Conservation (phyloP, 495 filamentous ascomycete species). For the Extremus antarcticus region DNA sequence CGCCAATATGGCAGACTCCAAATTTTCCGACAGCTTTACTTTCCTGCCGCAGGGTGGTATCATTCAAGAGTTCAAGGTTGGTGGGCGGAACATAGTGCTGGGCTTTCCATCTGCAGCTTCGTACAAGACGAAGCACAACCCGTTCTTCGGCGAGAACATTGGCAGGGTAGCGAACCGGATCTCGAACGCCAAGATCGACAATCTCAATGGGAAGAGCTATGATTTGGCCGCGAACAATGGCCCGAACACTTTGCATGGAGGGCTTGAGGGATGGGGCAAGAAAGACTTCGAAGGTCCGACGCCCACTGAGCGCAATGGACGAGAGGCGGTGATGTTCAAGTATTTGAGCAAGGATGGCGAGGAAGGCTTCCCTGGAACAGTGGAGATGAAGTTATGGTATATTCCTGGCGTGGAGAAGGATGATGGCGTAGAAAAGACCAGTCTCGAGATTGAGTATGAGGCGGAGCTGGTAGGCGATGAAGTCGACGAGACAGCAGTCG, state of each 20-base stretch:
- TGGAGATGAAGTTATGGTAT: conserved; percentile 70
- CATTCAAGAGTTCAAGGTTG: conserved; percentile 72
- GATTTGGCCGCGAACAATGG: conserved; percentile 62
- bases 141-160: conserved; percentile 87
- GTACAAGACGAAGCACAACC: conserved; percentile 61
- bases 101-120: conserved; percentile 61
- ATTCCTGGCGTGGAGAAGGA: conserved; percentile 56
- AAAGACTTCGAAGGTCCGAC: conserved; percentile 66
- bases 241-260: conserved; percentile 74
- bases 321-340: conserved; percentile 65
- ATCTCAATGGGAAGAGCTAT: conserved; percentile 63
- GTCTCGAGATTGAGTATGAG: conserved; percentile 81
- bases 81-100: conserved; percentile 73
- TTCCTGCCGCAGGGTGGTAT: conserved; percentile 82
- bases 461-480: conserved; percentile 60
- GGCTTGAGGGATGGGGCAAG: conserved; percentile 74
- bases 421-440: conserved; percentile 42
- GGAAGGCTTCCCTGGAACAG: conserved; percentile 75
- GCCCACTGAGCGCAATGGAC: conserved; percentile 53
- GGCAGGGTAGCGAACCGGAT: conserved; percentile 86
- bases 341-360: conserved; percentile 66
- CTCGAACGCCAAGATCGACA: conserved; percentile 54
- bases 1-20: neutral
- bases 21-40: conserved; percentile 29
- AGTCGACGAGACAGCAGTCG: conserved; percentile 76